phyloP scores from a whole-genome alignment of 2,329 filamentous ascomycete species.

The Ophiostoma quercus region DNA sequence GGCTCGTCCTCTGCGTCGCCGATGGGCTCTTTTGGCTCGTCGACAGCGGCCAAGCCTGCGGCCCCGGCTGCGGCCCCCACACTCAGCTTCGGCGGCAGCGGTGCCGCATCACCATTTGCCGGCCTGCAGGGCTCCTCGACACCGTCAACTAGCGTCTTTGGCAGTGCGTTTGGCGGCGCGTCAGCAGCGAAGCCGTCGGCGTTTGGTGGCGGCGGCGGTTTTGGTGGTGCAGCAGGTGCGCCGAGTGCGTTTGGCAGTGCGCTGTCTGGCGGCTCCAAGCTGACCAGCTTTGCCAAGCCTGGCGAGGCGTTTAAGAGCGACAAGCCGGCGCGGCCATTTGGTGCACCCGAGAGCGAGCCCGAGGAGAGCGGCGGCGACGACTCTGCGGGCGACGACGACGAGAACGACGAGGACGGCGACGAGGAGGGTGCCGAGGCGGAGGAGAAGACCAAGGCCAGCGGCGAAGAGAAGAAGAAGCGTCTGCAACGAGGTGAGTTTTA shows the following conservation, averaged over 20 bases:
- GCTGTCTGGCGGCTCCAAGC: constrained; percentile 41
- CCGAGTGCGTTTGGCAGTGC: constrained; percentile 36
- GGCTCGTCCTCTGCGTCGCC: constrained; percentile 37
- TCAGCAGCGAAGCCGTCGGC: constrained; percentile 32
- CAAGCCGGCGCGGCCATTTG: constrained; percentile 68
- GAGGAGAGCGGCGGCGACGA: constrained; percentile 45
- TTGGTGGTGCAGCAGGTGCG: constrained; percentile 25
- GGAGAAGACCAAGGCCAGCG: constrained; percentile 32
- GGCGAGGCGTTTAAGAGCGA: constrained; percentile 49
- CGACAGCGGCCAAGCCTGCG: constrained; percentile 32
- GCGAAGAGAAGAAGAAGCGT: constrained; percentile 59
- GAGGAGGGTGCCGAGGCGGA: constrained; percentile 40
- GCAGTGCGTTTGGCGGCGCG: constrained; percentile 33
- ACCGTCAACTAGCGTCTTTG: constrained; percentile 17
- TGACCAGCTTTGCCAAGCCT: constrained; percentile 67
- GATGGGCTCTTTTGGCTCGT: constrained; percentile 35
- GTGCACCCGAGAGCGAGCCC: constrained; percentile 63
- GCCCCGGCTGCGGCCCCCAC: constrained; percentile 21
- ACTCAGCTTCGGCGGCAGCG: constrained; percentile 43
- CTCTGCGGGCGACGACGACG: constrained; percentile 39
- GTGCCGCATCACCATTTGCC: constrained; percentile 45
- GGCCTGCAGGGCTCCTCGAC: constrained; percentile 28
- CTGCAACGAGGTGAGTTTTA: constrained; percentile 61
- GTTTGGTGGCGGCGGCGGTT: constrained; percentile 25
- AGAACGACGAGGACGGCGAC: constrained; percentile 43